Base-by-base conservation (phyloP, 164 flowering plant species). In the Piper longum region DNA sequence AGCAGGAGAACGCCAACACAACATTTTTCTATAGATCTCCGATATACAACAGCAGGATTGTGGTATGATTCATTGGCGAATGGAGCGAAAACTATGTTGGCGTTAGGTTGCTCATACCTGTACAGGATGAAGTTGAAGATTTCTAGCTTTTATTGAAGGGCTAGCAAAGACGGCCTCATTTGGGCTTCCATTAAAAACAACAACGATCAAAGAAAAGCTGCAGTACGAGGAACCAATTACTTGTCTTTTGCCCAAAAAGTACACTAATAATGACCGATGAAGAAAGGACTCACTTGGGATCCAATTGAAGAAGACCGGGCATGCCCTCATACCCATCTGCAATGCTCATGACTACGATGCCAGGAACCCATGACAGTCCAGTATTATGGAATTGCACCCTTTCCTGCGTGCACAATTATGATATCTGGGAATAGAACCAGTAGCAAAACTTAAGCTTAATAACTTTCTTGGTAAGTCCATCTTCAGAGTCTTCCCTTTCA, bases 261-360 rank as follows among this genome's bases (percentile, higher is more conserved):
- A 26, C 36, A 58, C 40, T 41, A 58, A 36, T 19, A 58, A 56
- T 26, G 36, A 26, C 36, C 36, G 36, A 17, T 4, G 16, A 11
- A 44, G 16, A 55, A 57, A 36, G 54, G 36, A 82, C 98, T 41
- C 71, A 93, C 98, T 63, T 69, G 61, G 83, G 80, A 82, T 93
- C 97, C 54, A 93, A 67, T 66, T 89, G 97, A 62, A 84, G 57
- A 59, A 93, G 75, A 17, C 96, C 91, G 0, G 88, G 85, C 54
- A 76, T 64, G 65, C 85, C 98, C 70, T 81, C 77, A 65, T 78
- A 69, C 57, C 98, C 96, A 77, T 93, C 98, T 80, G 89, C 96
- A 73, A 93, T 85, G 79, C 95, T 84, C 96, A 93, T 89, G 51
- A 81, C 87, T 67, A 93, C 86, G 56, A 84, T 69, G 18, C 98